A percentile compares a stretch with the other conserved stretches of the same genome.
phyloP scores from a whole-genome alignment of 352 stramenopile genomes.

The Globisporangium camurandrum region DNA sequence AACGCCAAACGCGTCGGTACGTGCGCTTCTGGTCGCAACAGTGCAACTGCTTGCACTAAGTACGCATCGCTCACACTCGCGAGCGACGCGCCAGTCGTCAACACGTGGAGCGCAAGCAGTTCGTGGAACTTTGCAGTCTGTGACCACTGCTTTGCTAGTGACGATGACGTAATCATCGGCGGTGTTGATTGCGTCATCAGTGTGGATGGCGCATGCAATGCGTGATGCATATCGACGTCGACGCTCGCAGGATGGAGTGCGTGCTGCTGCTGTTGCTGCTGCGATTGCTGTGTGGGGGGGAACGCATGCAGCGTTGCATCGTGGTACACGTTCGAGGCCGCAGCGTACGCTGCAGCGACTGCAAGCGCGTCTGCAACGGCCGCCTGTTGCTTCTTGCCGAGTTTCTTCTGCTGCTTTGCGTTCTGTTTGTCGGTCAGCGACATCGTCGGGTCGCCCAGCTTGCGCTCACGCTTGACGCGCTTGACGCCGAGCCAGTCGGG shows the following conservation, averaged over 20 bases:
- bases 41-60: neutral
- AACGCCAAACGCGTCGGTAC: neutral
- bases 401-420: neutral
- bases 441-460: neutral
- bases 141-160: too few relatives aligned
- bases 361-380: neutral
- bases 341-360: neutral
- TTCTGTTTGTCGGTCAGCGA: too few relatives aligned
- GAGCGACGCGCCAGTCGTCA: neutral
- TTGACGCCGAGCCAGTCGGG: slow-evolving; percentile 5
- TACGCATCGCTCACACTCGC: slow-evolving; percentile 1
- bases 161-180: too few relatives aligned
- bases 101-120: slow-evolving; percentile 1
- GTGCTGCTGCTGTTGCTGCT: neutral
- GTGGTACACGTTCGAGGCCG: neutral
- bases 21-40: slow-evolving; percentile 2
- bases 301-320: neutral
- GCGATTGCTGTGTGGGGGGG: too few relatives aligned
- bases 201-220: neutral
- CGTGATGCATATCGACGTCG: neutral
- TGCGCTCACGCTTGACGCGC: neutral
- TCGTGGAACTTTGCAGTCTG: neutral
- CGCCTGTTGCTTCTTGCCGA: neutral
- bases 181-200: too few relatives aligned
- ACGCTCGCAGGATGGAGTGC: too few relatives aligned